Base-by-base conservation (phyloP, 495 filamentous ascomycete species). In the Xylaria scruposa region DNA sequence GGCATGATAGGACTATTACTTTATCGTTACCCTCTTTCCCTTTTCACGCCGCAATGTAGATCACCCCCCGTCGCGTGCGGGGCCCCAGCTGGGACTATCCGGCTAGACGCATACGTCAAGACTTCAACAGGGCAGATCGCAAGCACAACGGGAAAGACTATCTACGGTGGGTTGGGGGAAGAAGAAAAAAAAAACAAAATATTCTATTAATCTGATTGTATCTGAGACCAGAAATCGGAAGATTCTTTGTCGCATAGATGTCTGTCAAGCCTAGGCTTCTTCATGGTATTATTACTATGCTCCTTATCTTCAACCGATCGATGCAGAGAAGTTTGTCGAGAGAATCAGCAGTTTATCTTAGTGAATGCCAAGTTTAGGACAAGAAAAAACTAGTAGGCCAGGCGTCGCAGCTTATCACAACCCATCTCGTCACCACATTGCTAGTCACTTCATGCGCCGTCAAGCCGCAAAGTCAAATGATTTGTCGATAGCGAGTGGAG, bases 401-500 rank as follows among this genome's bases (percentile, higher is more conserved):
- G 60, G 38, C 38, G 65, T 68, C 7, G 31, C 24, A 24, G 29
- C 40, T 44, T 68, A 56, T 59, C 54, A 47, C 21, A 36, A 63
- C 49, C 33, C 7, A 46, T 64, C 59, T 53, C 47, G 59, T 63
- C 17, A 63, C 33, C 31, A 17, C 46, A 58, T 12, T 36, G 24
- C 54, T 54, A 7, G 44, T 64, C 24, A 64, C 36, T 54, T 40
- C 46, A 53, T 54, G 46, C 44, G 46, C 31, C 38, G 56, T 26
- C 21, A 56, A 56, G 46, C 42, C 24, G 24, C 59, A 59, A 64
- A 21, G 19, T n/a, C 44, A 62, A 36, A 38, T 60, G 53, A 49
- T 70, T 51, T 58, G 44, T 54, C 58, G 36, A 64, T 12, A 46
- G 68, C 26, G 44, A 46, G 59, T 64, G 68, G 68, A 64, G 42